Evolutionary conservation across 192 early-diverging fungal species (phyloP).

Genomic region (Podila horticola): DNA sequence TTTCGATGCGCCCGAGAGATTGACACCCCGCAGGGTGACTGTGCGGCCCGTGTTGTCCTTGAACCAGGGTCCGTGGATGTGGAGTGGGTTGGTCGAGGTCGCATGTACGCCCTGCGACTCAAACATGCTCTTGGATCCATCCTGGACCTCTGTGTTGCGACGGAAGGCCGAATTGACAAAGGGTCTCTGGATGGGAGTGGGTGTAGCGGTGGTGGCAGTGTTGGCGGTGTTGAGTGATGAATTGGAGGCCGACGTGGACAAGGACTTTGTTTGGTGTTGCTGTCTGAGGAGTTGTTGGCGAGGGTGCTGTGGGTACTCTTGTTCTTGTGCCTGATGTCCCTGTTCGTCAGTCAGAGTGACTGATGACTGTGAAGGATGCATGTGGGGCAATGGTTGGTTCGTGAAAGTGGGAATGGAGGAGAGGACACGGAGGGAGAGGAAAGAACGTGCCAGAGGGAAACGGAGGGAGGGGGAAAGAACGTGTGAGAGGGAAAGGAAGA

Average conservation of each 20-base stretch:
- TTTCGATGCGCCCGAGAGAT: conserved; percentile 64
- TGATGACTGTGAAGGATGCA: conserved; percentile 33
- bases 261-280: not conserved
- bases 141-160: not conserved
- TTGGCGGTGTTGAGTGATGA: conserved; percentile 32
- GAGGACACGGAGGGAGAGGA: not conserved
- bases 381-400: not conserved
- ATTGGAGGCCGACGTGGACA: conserved; percentile 20
- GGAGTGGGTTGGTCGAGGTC: conserved; percentile 36
- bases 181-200: conserved; percentile 18
- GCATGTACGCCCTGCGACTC: conserved; percentile 26
- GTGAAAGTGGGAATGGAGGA: not conserved
- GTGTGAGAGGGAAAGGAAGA: not conserved
- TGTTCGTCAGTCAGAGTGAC: conserved; percentile 36
- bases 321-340: conserved; percentile 8
- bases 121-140: conserved; percentile 21
- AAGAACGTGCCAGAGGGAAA: not conserved
- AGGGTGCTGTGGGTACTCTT: conserved; percentile 1
- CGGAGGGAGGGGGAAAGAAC: no score
- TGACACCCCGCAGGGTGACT: conserved; percentile 64
- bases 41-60: conserved; percentile 60
- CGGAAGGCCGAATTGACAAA: conserved; percentile 22
- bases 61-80: conserved; percentile 54
- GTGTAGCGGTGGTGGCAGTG: conserved; percentile 23
- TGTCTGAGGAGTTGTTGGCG: conserved; percentile 4